These are phyloP conservation scores for Tetradesmus lagerheimii DNA, from an alignment of 139 green algal genomes.

Conservation along the genomic window DNA sequence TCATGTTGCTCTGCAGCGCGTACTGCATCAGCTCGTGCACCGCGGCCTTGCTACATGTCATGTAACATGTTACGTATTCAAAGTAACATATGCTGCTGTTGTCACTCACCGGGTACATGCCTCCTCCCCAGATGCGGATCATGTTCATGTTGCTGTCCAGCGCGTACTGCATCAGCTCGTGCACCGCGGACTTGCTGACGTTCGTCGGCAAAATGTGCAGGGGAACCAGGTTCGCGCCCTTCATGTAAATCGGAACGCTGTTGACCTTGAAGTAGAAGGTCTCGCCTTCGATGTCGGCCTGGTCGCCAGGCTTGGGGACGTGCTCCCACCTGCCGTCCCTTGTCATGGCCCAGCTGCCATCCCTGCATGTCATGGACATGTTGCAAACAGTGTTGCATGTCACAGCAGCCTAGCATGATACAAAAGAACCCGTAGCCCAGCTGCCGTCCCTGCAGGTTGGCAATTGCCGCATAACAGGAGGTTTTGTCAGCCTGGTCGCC, in stretches of 20 bases:
- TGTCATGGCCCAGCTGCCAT: constrained; percentile 26
- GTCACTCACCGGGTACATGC: constrained; percentile 39
- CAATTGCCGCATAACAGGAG: no score
- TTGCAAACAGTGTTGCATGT: no score
- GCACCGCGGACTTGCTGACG: constrained; percentile 1
- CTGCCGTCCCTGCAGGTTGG: no score
- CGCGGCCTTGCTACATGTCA: no score
- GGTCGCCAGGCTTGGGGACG: not conserved
- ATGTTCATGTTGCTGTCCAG: constrained; percentile 57
- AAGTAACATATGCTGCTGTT: no score
- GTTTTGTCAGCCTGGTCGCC: no score
- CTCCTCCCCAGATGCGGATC: constrained; percentile 61
- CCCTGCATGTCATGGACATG: not conserved
- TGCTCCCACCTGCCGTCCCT: not conserved
- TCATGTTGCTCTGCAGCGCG: constrained; percentile 13
- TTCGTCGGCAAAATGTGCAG: constrained; percentile 32
- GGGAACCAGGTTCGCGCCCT: constrained; percentile 52
- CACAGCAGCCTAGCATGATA: no score
- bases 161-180: constrained; percentile 18
- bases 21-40: no score
- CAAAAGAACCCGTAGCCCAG: no score
- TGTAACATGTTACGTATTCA: no score
- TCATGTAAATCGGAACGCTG: constrained; percentile 67
- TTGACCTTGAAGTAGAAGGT: constrained; percentile 63
- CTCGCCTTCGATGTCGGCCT: constrained; percentile 7